A percentile compares a stretch with the other conserved stretches of the same genome.
Conservation (phyloP, 495 filamentous ascomycete genomes). For the Cercophora newfieldiana region DNA sequence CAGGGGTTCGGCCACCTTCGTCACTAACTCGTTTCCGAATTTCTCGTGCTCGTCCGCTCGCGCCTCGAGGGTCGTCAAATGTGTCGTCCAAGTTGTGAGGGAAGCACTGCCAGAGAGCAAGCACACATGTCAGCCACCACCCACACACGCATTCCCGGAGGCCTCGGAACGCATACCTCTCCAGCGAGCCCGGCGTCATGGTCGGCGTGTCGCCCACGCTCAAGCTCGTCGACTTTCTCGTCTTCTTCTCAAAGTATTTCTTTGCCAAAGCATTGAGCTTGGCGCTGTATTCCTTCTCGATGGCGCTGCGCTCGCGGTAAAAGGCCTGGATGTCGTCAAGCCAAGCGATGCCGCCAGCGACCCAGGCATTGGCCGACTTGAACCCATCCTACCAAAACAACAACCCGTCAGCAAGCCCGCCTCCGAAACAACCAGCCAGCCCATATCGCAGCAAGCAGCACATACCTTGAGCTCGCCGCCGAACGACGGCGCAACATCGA, state of each 20-base stretch:
- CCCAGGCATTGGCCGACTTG: slow-evolving; percentile 91
- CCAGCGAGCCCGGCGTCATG: slow-evolving; percentile 92
- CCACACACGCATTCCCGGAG: background rate
- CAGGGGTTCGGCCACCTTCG: slow-evolving; percentile 80
- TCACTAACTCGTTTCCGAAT: slow-evolving; percentile 71
- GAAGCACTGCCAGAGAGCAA: slow-evolving; percentile 61
- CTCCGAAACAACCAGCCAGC: slow-evolving; percentile 1
- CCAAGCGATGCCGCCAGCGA: slow-evolving; percentile 84
- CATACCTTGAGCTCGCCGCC: slow-evolving; percentile 87
- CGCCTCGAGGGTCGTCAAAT: slow-evolving; percentile 84
- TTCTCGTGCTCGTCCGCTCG: slow-evolving; percentile 86
- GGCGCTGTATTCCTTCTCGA: slow-evolving; percentile 93
- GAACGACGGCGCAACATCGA: slow-evolving; percentile 74
- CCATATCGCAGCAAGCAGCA: slow-evolving; percentile 5
- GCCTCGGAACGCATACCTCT: slow-evolving; percentile 61
- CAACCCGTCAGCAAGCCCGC: slow-evolving; percentile 20
- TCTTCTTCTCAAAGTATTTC: slow-evolving; percentile 96
- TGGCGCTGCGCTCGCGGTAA: slow-evolving; percentile 88
- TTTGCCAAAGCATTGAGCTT: slow-evolving; percentile 85
- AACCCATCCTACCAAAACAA: slow-evolving; percentile 72
- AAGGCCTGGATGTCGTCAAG: slow-evolving; percentile 96
- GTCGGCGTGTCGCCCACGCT: slow-evolving; percentile 92
- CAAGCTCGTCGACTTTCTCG: slow-evolving; percentile 80
- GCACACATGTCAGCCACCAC: slow-evolving; percentile 19
- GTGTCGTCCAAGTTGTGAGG: slow-evolving; percentile 94